Conservation (phyloP, 768 basidiomycete species). For the Suillus lakei region DNA sequence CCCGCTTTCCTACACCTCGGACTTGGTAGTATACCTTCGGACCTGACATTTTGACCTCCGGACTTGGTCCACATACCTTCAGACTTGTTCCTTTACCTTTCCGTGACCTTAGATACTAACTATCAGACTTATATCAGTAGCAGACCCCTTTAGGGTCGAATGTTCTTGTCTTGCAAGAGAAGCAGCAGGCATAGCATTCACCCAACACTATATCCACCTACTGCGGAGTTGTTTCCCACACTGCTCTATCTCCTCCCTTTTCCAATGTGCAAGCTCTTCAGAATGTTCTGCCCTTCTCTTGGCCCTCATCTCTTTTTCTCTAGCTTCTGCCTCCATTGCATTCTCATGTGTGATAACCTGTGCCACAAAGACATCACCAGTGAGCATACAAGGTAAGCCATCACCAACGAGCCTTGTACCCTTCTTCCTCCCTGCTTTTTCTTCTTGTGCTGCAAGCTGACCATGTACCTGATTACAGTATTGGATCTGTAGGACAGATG, state of each 20-base stretch:
- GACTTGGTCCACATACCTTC: too few relatives aligned
- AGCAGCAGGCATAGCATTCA: too few relatives aligned
- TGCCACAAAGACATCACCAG: conserved; percentile 20
- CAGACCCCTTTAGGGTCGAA: too few relatives aligned
- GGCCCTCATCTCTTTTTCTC: conserved; percentile 1
- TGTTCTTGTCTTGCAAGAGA: too few relatives aligned
- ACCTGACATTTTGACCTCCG: too few relatives aligned
- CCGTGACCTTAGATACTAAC: too few relatives aligned
- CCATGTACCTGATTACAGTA: conserved; percentile 16
- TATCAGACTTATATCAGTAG: too few relatives aligned
- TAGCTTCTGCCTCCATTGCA: conserved; percentile 8
- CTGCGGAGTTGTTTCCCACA: too few relatives aligned
- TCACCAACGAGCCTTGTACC: conserved; percentile 12
- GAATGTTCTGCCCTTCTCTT: conserved; percentile 11
- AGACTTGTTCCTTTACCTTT: too few relatives aligned
- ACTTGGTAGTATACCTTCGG: too few relatives aligned
- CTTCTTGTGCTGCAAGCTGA: conserved; percentile 19
- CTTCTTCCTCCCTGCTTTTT: conserved; percentile 9
- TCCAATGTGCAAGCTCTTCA: conserved; percentile 19
- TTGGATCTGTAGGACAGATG: conserved; percentile 13
- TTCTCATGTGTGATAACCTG: conserved; percentile 13
- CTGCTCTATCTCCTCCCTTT: conserved; percentile 14
- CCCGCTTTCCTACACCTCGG: too few relatives aligned
- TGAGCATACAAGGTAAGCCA: conserved; percentile 18
- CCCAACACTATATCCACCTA: too few relatives aligned